Evolutionary conservation across 2,329 filamentous ascomycete species (phyloP), one percentile per base, ranked within the genome.

Genomic region (Colletotrichum viniferum): DNA sequence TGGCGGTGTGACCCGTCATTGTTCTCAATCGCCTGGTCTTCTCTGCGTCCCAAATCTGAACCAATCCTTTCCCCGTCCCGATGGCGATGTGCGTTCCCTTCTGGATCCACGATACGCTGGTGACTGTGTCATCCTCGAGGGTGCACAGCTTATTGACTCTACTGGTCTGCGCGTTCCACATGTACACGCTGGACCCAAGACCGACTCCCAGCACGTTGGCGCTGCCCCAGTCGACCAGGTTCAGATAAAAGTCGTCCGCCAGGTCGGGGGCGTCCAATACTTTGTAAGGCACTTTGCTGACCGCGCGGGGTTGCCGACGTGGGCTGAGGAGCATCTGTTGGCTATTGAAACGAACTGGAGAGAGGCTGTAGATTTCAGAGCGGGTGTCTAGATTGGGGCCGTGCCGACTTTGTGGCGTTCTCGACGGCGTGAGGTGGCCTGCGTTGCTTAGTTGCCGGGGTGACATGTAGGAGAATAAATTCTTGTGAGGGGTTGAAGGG

Each of bases 71-170:
- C 61, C 95, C 94, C 3, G 97, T 99, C 58, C 97, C 97, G 79
- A 99, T 97, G 5, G 97, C 95, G 71, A 99, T 91, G 84, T 99
- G 97, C 0, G 96, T 98, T 48, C 97, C 97, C 86, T 97, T 93
- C 85, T 99, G 97, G 79, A 99, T 99, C 97, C 97, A 99, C 72
- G 94, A 97, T 13, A 99, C 97, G 80, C 96, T 98, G 4, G 97
- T 99, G 1, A 99, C 96, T 0, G 93, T 96, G 82, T 99, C 97
- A 80, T 98, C 96, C 78, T 95, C 93, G 14, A 98, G 88, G 61
- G 97, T 96, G 84, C 97, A 98, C 12, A 99, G 90, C 84, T 97
- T 98, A 76, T 96, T 98, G 4, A 99, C 97, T 78, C 94, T 92
- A 77, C 96, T 97, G 9, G 94, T 94, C 79, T 95, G 92, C 6